A percentile compares a stretch with the other conserved stretches of the same genome.
Conservation (phyloP, 2,329 filamentous ascomycete species). For the Arthrinium puccinioides region DNA sequence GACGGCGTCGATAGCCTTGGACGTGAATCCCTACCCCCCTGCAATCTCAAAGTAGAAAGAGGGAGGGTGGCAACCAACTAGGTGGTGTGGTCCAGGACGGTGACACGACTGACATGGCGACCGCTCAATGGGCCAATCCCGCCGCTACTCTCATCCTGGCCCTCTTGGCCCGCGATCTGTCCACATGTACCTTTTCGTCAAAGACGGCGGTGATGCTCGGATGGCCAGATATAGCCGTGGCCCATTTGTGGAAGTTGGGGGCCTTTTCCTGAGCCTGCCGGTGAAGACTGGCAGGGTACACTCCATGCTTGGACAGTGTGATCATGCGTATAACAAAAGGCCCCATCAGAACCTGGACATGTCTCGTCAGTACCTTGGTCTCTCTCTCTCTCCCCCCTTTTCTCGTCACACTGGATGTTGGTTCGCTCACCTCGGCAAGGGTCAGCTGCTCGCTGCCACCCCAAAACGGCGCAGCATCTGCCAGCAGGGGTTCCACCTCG, state of each 20-base stretch:
- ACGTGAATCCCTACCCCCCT: no score
- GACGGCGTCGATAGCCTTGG: no score
- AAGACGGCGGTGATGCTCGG: conserved; percentile 7
- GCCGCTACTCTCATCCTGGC: conserved; percentile 6
- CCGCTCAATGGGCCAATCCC: conserved; percentile 1
- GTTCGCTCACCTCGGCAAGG: conserved; percentile 6
- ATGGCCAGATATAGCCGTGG: conserved; percentile 5
- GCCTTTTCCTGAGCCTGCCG: conserved; percentile 3
- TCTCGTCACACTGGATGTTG: no score
- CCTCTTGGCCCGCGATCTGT: conserved; percentile 5
- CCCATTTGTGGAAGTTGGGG: conserved; percentile 9
- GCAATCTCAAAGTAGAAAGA: no score
- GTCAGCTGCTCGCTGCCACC: conserved; percentile 6
- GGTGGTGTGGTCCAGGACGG: no score
- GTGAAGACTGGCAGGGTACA: conserved; percentile 5
- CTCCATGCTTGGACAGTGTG: conserved; percentile 6
- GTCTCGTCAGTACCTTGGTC: background rate
- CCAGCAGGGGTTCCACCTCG: conserved; percentile 7
- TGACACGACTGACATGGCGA: no score
- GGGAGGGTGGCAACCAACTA: no score
- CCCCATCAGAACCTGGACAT: conserved; percentile 5
- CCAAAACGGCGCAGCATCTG: conserved; percentile 7
- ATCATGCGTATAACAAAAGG: conserved; percentile 7
- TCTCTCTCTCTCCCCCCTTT: background rate
- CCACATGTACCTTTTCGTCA: conserved; percentile 7